These are phyloP conservation scores for Leccinum angustisporum DNA, from an alignment of 1,284 basidiomycete genomes.

Conservation along the genomic window DNA sequence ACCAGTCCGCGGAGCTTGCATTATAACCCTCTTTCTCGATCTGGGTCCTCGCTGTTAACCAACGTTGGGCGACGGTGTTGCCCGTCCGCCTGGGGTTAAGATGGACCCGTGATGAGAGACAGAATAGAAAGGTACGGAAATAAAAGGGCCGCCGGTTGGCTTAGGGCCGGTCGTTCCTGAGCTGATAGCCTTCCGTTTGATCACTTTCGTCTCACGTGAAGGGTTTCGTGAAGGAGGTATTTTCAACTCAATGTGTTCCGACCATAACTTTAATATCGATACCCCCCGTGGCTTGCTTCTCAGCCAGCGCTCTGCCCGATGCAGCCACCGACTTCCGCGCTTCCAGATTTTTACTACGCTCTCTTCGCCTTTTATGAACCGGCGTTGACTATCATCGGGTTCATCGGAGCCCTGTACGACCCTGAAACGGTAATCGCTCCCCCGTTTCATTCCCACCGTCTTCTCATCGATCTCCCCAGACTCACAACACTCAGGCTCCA, in stretches of 20 bases:
- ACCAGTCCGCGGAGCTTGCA: conserved; percentile 46
- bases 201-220: conserved; percentile 1
- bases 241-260: conserved; percentile 4
- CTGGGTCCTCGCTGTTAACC: conserved; percentile 76
- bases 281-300: conserved; percentile 2
- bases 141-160: conserved; percentile 34
- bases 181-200: not conserved
- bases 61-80: conserved; percentile 37
- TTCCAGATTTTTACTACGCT: conserved; percentile 69
- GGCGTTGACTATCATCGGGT: conserved; percentile 58
- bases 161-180: conserved; percentile 41
- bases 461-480: conserved; percentile 39
- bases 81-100: conserved; percentile 65
- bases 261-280: not conserved
- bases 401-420: conserved; percentile 64
- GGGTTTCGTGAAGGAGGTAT: not conserved
- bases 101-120: conserved; percentile 39
- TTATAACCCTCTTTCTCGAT: conserved; percentile 65
- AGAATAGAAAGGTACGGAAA: not conserved
- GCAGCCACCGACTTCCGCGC: conserved; percentile 52
- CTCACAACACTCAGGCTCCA: conserved; percentile 71
- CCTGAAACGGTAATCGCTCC: conserved; percentile 54
- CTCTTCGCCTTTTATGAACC: conserved; percentile 75
- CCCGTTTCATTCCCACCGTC: conserved; percentile 5
- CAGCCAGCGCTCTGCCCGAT: conserved; percentile 15